Percentiles rank a stretch among this genome's conserved stretches.
phyloP scores from a whole-genome alignment of 257 asterid species.

The Nicotiana undulata region DNA sequence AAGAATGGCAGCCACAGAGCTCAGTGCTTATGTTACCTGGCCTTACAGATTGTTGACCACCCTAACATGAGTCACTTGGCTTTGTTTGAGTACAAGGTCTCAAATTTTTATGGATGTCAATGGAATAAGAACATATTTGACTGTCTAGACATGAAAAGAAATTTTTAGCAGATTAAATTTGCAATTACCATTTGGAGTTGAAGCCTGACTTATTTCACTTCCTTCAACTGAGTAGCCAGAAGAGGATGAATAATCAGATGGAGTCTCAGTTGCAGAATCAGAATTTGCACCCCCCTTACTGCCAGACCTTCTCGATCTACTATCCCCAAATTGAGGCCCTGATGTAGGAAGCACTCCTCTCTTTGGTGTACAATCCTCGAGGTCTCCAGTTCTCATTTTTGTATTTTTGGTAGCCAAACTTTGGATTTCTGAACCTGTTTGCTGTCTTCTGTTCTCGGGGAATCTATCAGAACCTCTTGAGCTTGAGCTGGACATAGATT shows the following conservation, averaged over 20 bases:
- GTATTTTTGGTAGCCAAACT: conserved; percentile 16
- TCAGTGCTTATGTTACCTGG: background rate
- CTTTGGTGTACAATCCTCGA: conserved; percentile 21
- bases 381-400: conserved; percentile 6
- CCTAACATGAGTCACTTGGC: background rate
- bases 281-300: conserved; percentile 39
- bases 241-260: conserved; percentile 48
- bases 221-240: conserved; percentile 46
- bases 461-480: conserved; percentile 21
- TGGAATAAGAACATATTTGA: background rate
- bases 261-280: conserved; percentile 32
- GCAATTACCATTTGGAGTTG: conserved; percentile 41
- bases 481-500: conserved; percentile 23
- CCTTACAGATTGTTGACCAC: background rate
- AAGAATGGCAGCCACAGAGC: background rate
- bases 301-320: conserved; percentile 46
- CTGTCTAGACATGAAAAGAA: background rate
- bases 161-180: background rate
- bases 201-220: conserved; percentile 44
- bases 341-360: conserved; percentile 32
- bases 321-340: conserved; percentile 38
- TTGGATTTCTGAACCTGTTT: conserved; percentile 12
- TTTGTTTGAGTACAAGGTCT: background rate
- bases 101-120: background rate
- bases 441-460: conserved; percentile 18